These are phyloP conservation scores for Phyllosticta citriasiana DNA, from an alignment of 2,329 filamentous ascomycete genomes.

Conservation along the genomic window DNA sequence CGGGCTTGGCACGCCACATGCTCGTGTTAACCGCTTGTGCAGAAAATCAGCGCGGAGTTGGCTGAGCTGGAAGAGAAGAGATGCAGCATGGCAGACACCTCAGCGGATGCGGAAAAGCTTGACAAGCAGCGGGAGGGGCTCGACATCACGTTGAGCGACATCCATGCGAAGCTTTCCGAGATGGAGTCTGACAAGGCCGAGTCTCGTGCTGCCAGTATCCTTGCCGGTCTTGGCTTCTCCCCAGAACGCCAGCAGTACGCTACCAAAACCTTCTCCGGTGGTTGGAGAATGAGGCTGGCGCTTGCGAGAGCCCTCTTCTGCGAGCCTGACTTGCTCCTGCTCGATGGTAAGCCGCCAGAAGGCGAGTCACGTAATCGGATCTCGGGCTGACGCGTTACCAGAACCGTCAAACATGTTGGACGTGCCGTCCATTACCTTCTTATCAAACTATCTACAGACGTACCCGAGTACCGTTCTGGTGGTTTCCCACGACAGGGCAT, in stretches of 20 bases:
- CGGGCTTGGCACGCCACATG: neutral
- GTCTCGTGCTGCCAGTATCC: slow-evolving; percentile 85
- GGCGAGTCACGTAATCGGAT: slow-evolving; percentile 1
- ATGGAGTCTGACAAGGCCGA: slow-evolving; percentile 99
- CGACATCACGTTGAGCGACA: slow-evolving; percentile 81
- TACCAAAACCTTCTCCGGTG: slow-evolving; percentile 97
- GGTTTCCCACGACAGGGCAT: slow-evolving; percentile 96
- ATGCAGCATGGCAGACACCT: slow-evolving; percentile 77
- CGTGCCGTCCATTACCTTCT: slow-evolving; percentile 97
- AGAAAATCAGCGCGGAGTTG: slow-evolving; percentile 69
- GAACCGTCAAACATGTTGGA: slow-evolving; percentile 99
- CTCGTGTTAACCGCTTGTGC: slow-evolving; percentile 11
- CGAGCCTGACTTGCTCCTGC: slow-evolving; percentile 87
- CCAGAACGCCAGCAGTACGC: slow-evolving; percentile 82
- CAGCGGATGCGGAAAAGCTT: slow-evolving; percentile 72
- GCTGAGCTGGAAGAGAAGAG: slow-evolving; percentile 68
- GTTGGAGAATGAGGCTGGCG: slow-evolving; percentile 98
- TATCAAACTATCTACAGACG: slow-evolving; percentile 85
- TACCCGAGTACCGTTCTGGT: slow-evolving; percentile 95
- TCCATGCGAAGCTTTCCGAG: slow-evolving; percentile 84
- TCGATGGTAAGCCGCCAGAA: slow-evolving; percentile 49
- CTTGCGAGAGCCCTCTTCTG: slow-evolving; percentile 93
- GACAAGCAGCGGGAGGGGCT: slow-evolving; percentile 83
- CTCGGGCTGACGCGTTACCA: slow-evolving; percentile 14
- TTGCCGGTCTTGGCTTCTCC: slow-evolving; percentile 95